Conservation (phyloP, 768 basidiomycete species). For the Galerina sulciceps region DNA sequence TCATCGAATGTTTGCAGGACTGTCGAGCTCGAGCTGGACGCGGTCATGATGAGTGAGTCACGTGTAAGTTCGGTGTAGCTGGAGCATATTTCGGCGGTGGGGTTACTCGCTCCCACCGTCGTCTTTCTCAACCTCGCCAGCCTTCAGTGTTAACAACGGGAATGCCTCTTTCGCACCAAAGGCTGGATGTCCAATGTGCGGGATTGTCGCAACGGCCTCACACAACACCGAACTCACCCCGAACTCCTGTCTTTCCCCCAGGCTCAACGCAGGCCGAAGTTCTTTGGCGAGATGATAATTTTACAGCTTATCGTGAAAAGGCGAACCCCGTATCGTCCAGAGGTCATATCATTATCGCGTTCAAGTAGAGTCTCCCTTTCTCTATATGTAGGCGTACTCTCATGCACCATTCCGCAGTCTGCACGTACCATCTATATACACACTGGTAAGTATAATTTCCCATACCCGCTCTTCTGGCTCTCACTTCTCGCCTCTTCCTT, state of each 20-base stretch:
- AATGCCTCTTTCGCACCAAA: conserved; percentile 61
- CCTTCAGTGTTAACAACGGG: not conserved
- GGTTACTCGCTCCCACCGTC: conserved; percentile 4
- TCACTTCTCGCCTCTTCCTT: not conserved
- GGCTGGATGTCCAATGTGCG: conserved; percentile 77
- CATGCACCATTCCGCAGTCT: conserved; percentile 46
- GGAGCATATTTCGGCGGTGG: conserved; percentile 6
- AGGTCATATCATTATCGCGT: conserved; percentile 73
- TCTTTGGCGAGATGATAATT: conserved; percentile 78
- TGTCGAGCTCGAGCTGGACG: conserved; percentile 20
- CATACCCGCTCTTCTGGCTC: not conserved
- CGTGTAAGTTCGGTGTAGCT: conserved; percentile 13
- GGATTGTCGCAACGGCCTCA: conserved; percentile 64
- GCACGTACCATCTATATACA: conserved; percentile 80
- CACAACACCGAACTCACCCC: conserved; percentile 48
- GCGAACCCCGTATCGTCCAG: conserved; percentile 72
- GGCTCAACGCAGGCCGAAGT: conserved; percentile 59
- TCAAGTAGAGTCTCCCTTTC: conserved; percentile 59
- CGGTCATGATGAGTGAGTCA: conserved; percentile 22
- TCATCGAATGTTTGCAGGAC: conserved; percentile 50
- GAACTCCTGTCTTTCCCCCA: conserved; percentile 48
- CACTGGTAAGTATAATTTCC: conserved; percentile 44
- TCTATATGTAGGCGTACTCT: conserved; percentile 2
- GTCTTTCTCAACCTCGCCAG: not conserved
- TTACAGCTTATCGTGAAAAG: conserved; percentile 75